Evolutionary conservation across 305 asterid species (phyloP).

Genomic region (Fraxinus dipetala): DNA sequence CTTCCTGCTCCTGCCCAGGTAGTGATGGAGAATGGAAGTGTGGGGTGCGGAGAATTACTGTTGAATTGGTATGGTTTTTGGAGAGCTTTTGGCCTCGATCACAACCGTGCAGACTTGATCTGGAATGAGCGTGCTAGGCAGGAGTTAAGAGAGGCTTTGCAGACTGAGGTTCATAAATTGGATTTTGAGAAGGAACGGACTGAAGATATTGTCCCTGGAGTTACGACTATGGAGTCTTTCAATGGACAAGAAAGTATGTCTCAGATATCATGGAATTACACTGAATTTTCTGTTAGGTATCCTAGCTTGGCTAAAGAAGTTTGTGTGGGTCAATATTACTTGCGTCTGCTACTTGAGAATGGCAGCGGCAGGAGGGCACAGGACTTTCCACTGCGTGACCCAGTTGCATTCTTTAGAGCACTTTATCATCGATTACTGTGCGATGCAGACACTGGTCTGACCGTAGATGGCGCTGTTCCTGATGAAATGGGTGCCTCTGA

Average conservation of each 20-base stretch:
- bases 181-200: conserved; percentile 95
- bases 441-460: conserved; percentile 97
- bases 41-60: conserved; percentile 93
- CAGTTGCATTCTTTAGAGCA: conserved; percentile 94
- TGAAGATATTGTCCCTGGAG: conserved; percentile 91
- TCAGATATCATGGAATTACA: conserved; percentile 95
- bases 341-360: conserved; percentile 93
- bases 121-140: conserved; percentile 99
- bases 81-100: conserved; percentile 95
- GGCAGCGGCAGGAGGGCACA: conserved; percentile 72
- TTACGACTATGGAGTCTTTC: conserved; percentile 49
- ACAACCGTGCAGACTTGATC: conserved; percentile 94
- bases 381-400: conserved; percentile 95
- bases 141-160: conserved; percentile 88
- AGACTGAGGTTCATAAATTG: conserved; percentile 92
- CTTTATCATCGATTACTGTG: conserved; percentile 93
- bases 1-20: conserved; percentile 96
- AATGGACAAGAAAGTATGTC: conserved; percentile 63
- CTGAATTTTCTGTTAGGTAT: conserved; percentile 85
- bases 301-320: conserved; percentile 98
- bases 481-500: conserved; percentile 99
- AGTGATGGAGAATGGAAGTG: conserved; percentile 74
- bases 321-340: conserved; percentile 98
- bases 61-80: conserved; percentile 97
- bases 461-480: conserved; percentile 96